Base-by-base conservation (phyloP, 1,284 basidiomycete genomes). In the Ustilago trichophora region DNA sequence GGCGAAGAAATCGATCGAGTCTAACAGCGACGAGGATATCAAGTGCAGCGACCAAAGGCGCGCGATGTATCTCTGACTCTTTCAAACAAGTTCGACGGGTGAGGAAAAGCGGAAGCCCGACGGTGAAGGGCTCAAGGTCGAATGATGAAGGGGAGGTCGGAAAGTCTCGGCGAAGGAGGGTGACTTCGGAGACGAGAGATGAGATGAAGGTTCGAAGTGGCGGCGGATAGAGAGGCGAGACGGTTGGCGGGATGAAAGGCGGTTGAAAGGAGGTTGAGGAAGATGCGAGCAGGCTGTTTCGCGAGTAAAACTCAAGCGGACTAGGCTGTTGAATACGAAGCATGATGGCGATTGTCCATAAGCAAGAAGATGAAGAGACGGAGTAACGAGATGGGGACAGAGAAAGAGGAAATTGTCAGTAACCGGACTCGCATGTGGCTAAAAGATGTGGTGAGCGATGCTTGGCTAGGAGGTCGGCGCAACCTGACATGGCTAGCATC, bases 231-330 rank as follows among this genome's bases (percentile, higher is more conserved):
- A 19, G 18, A 29, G 37, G n/a, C 31, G 41, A n/a, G 36, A 35
- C 35, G 18, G 22, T 9, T 25, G 38, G 16, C 32, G 43, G 36
- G 32, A 36, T 15, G 25, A 24, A 22, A 40, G 48, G 35, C 24
- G 55, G 48, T 34, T 63, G 37, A 35, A 36, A 48, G 49, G 52
- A 45, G 60, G 35, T 56, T 19, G 44, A 48, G 32, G 42, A 47
- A 29, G 56, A 45, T 26, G 32, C 41, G 63, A 75, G 63, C 68
- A 49, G 64, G 72, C 73, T 65, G 63, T 75, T 75, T 73, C 73
- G 73, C 73, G 73, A 75, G 73, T 75, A 69, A 46, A 68, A 74
- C 72, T 74, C 72, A 72, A 75, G 73, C 73, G 73, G 71, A 75
- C 73, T 75, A 74, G 60, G 73, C 73, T 74, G 67, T 53, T 48